phyloP scores from a whole-genome alignment of 2,329 filamentous ascomycete genomes.

The Acrodontium crateriforme region DNA sequence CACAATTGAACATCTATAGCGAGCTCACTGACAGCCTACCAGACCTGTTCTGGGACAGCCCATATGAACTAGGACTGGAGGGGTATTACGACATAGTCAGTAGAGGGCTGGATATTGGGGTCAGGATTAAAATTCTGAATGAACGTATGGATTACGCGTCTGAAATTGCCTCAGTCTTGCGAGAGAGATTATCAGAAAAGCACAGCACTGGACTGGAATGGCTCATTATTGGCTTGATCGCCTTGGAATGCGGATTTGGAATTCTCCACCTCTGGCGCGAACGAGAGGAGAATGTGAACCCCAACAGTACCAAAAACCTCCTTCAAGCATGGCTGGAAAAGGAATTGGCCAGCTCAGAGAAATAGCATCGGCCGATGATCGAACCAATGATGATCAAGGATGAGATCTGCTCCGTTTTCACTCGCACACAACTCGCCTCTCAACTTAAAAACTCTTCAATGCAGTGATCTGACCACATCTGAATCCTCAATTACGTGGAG shows the following conservation, averaged over 20 bases:
- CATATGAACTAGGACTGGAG: constrained; percentile 77
- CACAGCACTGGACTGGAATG: constrained; percentile 80
- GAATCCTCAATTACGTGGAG: no score
- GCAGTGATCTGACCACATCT: no score
- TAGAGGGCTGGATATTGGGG: constrained; percentile 75
- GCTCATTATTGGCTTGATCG: constrained; percentile 90
- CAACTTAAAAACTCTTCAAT: no score
- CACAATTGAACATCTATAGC: constrained; percentile 90
- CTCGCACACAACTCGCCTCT: no score
- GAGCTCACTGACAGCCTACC: constrained; percentile 90
- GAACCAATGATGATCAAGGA: no score
- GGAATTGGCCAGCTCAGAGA: constrained; percentile 13
- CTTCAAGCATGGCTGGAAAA: constrained; percentile 24
- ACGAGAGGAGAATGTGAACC: constrained; percentile 30
- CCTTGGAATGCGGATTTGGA: constrained; percentile 84
- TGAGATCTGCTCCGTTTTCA: no score
- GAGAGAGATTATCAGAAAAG: constrained; percentile 80
- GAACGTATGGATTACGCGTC: constrained; percentile 97
- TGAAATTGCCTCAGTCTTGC: constrained; percentile 79
- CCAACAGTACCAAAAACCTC: constrained; percentile 27
- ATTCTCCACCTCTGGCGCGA: constrained; percentile 60
- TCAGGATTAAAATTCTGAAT: constrained; percentile 81
- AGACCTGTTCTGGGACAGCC: constrained; percentile 92
- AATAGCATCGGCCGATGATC: no score
- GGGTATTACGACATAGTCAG: constrained; percentile 93